Conservation (phyloP, 1,284 basidiomycete genomes). For the Naganishia liquefaciens region DNA sequence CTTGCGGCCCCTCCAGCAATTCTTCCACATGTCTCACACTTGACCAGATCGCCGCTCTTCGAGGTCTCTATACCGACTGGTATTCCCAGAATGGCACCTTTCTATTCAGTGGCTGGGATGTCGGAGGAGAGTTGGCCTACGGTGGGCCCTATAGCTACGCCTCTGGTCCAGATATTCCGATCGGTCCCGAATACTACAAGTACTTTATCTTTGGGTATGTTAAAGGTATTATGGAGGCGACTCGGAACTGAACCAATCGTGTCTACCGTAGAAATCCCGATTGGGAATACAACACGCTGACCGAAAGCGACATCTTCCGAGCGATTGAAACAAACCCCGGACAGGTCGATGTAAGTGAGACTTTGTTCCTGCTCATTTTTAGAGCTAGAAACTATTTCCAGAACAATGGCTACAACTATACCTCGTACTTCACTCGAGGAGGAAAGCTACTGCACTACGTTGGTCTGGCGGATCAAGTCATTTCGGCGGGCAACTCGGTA, state of each 20-base stretch:
- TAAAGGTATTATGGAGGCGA: no score
- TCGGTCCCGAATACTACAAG: conserved; percentile 23
- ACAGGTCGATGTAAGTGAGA: conserved; percentile 5
- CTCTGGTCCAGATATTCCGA: conserved; percentile 17
- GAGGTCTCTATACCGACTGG: conserved; percentile 9
- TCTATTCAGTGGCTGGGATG: conserved; percentile 6
- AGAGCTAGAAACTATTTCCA: no score
- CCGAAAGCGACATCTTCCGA: conserved; percentile 5
- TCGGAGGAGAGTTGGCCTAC: conserved; percentile 21
- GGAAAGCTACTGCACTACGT: conserved; percentile 51
- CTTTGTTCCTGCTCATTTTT: not conserved
- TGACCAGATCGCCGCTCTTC: conserved; percentile 11
- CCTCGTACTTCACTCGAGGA: conserved; percentile 41
- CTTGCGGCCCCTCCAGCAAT: conserved; percentile 8
- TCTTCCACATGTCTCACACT: conserved; percentile 13
- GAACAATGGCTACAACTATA: conserved; percentile 42
- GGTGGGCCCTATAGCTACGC: conserved; percentile 11
- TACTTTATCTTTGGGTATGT: conserved; percentile 18
- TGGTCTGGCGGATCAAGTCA: conserved; percentile 48
- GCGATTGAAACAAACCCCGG: conserved; percentile 10
- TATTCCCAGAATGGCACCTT: not conserved
- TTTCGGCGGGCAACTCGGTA: conserved; percentile 47
- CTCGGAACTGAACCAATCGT: no score
- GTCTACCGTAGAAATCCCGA: conserved; percentile 17
- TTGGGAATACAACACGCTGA: conserved; percentile 21